These are phyloP conservation scores for Cochlearia excelsa DNA, from an alignment of 345 rosid species.

Conservation along the genomic window DNA sequence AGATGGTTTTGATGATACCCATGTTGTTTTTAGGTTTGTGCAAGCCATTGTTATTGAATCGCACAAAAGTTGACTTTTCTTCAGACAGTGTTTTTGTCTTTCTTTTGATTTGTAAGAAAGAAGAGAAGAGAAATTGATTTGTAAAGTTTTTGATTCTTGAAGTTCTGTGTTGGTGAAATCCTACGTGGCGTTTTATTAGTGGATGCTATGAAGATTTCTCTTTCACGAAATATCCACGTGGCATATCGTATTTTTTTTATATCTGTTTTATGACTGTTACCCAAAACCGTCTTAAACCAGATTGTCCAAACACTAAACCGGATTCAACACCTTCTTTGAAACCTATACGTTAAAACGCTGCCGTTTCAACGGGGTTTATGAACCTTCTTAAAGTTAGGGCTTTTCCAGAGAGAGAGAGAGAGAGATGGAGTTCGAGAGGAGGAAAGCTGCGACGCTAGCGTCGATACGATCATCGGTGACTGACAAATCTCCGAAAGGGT, in stretches of 20 bases:
- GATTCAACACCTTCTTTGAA: no score
- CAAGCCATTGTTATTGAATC: conserved; percentile 52
- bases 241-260: conserved; percentile 18
- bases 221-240: not conserved
- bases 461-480: conserved; percentile 48
- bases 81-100: conserved; percentile 35
- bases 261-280: not conserved
- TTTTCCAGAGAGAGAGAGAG: conserved; percentile 8
- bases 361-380: conserved; percentile 13
- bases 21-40: conserved; percentile 78
- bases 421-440: conserved; percentile 73
- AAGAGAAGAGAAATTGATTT: conserved; percentile 30
- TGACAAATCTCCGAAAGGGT: conserved; percentile 84
- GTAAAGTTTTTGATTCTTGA: conserved; percentile 46
- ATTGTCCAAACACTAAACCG: no score
- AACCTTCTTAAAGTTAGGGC: conserved; percentile 6
- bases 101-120: conserved; percentile 27
- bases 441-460: conserved; percentile 66
- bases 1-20: conserved; percentile 71
- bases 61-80: conserved; percentile 12
- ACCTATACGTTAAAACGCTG: no score
- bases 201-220: conserved; percentile 4
- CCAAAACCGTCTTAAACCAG: no score
- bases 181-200: conserved; percentile 29
- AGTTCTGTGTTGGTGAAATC: no score